Evolutionary conservation across 2,329 filamentous ascomycete genomes (phyloP), one percentile per base, ranked within the genome.

Genomic region (Tolypocladium guangdongense): DNA sequence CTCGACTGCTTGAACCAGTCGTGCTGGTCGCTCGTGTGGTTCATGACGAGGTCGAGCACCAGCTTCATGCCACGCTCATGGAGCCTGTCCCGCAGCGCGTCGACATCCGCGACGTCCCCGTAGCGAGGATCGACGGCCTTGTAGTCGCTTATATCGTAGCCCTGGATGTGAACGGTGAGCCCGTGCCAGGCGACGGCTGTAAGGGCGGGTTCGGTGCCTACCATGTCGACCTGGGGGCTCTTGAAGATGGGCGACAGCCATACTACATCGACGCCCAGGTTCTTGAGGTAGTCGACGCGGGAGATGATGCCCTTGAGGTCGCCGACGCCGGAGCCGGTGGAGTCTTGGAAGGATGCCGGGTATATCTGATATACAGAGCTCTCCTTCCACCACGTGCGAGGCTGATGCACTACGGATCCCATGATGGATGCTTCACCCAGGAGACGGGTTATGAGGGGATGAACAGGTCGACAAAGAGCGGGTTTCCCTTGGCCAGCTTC

Each of bases 81-180:
- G 30, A 82, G 77, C 27, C 76, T 77, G 49, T 80, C 66, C 52
- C 84, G 83, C 52, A 90, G 68, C 1, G 70, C 65, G 50, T 88
- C 83, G 24, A 89, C 80, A 63, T 90, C 84, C 50, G 72, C 71
- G 39, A 90, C 70, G 20, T 82, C 82, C 18, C 87, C 87, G 57
- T 88, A 90, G 18, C 76, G 76, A 2, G 79, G 73, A 57, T 88
- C 77, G 51, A 90, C 83, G 36, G 70, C 74, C 59, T 80, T 76
- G 60, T 90, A 90, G 65, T 90, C 78, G 14, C 78, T 78, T 51
- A 88, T 79, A 62, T 88, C 86, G 63, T 88, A 88, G 41, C 84
- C 72, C 84, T 72, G 52, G 20, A 22, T 52, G 45, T 24, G 39
- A 41, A 50, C 39, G 20, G 30, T 30, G 30, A 30, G 30, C 7